Evolutionary conservation across 2,329 filamentous ascomycete genomes (phyloP), one percentile per base, ranked within the genome.

Genomic region (Apiospora arundinis): DNA sequence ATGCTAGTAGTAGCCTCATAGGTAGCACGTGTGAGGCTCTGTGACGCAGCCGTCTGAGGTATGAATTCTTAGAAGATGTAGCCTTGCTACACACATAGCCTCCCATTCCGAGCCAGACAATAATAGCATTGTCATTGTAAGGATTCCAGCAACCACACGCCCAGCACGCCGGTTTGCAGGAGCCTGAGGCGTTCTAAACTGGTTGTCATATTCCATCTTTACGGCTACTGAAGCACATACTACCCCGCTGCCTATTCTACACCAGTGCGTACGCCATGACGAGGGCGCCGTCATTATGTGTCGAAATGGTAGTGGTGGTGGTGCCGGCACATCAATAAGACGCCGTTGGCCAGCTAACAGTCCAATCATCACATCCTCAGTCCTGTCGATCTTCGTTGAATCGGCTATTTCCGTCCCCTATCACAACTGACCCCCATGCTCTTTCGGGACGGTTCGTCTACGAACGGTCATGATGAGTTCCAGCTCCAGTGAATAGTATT

Each of bases 241-340:
- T 40, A 40, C 52, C 52, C 52, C 52, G 49, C 49, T 56, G 49
- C 14, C 49, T 32, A 25, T 25, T 23, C 14, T 56, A 11, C 28
- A 8, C 49, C 49, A 2, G 25, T 37, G 28, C 16, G 18, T 11
- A 37, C 52, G 28, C 52, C 52, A 60, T 60, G 52, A 60, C 52
- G 52, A 60, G 25, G 28, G 52, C 49, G 52, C 52, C 52, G 52
- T 60, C 52, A 60, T 60, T 21, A n/a, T 37, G 28, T 60, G 37
- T 60, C 18, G 21, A 37, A 25, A 7, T 18, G 52, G 52, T 21
- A 16, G 16, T 60, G 28, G 52, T 21, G 28, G 16, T 60, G 28
- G 18, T 37, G 28, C 28, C 6, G 28, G 28, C 52, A 60, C 52
- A 21, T 9, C 18, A n/a, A 37, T 28, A 28, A 18, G 25, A 37